These are phyloP conservation scores for Candida sanyiensis DNA, from an alignment of 805 yeast genomes.

Conservation along the genomic window DNA sequence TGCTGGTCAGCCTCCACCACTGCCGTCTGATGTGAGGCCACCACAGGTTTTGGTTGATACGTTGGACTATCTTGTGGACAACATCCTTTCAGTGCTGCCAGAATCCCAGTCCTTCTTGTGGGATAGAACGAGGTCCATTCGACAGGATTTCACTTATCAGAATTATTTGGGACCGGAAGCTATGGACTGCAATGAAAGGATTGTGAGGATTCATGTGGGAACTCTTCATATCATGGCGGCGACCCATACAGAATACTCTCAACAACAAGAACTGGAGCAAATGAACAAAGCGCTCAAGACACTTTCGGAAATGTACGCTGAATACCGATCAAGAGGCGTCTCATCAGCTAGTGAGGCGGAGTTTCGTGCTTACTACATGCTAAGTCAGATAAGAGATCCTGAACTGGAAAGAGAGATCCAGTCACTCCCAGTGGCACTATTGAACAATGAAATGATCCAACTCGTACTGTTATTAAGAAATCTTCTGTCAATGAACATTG, in stretches of 20 bases:
- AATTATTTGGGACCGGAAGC: constrained; percentile 93
- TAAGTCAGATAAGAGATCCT: constrained; percentile 77
- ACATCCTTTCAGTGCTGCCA: constrained; percentile 62
- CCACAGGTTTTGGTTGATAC: constrained; percentile 68
- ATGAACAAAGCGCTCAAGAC: constrained; percentile 88
- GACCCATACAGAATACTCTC: constrained; percentile 64
- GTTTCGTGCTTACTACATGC: constrained; percentile 78
- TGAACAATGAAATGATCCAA: constrained; percentile 53
- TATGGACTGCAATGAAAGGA: constrained; percentile 84
- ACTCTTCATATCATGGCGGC: constrained; percentile 85
- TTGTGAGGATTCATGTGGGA: constrained; percentile 81
- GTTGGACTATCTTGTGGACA: constrained; percentile 62
- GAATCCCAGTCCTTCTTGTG: constrained; percentile 86
- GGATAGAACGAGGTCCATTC: constrained; percentile 94
- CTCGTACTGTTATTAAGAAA: constrained; percentile 67
- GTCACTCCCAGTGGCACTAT: constrained; percentile 52
- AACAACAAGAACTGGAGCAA: constrained; percentile 94
- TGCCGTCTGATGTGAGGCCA: constrained; percentile 96
- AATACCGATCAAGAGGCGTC: constrained; percentile 65
- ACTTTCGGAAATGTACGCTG: constrained; percentile 78
- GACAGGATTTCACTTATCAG: constrained; percentile 96
- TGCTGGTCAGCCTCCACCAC: constrained; percentile 96
- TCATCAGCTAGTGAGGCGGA: constrained; percentile 82
- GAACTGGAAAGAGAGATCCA: constrained; percentile 77
- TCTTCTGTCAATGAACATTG: constrained; percentile 51